Evolutionary conservation across 176 grass and related monocot species (phyloP), one percentile per base, ranked within the genome.

Genomic region (Cocos nucifera): DNA sequence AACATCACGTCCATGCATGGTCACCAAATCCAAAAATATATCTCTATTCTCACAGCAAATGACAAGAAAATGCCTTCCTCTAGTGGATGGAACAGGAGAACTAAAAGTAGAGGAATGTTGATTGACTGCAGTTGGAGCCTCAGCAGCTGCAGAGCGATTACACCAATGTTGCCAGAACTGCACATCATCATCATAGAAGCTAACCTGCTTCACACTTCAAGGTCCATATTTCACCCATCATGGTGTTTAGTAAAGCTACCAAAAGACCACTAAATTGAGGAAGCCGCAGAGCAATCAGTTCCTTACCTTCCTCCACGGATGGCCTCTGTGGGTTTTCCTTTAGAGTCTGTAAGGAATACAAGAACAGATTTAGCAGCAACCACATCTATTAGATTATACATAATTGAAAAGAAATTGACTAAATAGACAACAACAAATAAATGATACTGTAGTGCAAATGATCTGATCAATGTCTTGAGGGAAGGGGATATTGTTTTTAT

Each of bases 1-100:
- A 71, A 98, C 93, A 82, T 98, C 88, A 25, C 82, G 93, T 7
- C 93, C 93, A 25, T 84, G 62, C 93, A 98, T 92, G 54, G 93
- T 98, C 35, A 98, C 88, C 49, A 98, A 85, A 79, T 92, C 93
- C 71, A 98, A 77, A 84, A 98, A 98, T 64, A 92, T 98, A 28
- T 80, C 93, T 82, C 89, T 98, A 58, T 98, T 98, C 77, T 92
- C 93, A 58, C 93, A 98, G 49, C 88, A 98, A 89, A 98, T 92
- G 32, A 98, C 88, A 65, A 98, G 83, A 92, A 98, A 98, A 72
- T 98, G 93, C 27, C 93, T 83, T 80, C 93, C 93, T 83, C 84
- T 82, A 55, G 93, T 98, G 26, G 93, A 98, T 63, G 93, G 85
- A 50, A 83, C 79, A 64, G 87, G 88, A 32, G 83, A 70, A 80